Conservation (phyloP, 768 basidiomycete genomes). For the Kwoniella sp. region DNA sequence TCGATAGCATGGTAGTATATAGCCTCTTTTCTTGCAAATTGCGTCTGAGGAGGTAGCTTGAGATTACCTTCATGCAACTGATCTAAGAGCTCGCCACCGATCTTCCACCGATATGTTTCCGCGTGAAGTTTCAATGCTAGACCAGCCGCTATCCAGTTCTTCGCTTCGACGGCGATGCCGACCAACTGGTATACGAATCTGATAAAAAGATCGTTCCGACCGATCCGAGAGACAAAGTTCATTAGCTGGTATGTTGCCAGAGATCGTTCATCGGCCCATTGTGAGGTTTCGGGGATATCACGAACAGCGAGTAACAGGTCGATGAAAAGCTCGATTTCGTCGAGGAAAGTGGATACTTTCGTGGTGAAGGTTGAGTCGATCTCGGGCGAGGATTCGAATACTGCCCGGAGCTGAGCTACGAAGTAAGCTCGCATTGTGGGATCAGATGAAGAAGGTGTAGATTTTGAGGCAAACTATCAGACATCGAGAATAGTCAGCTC, state of each 20-base stretch:
- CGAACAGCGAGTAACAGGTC: slow-evolving; percentile 84
- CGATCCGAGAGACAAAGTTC: slow-evolving; percentile 90
- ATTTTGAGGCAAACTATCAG: slow-evolving; percentile 30
- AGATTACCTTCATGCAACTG: slow-evolving; percentile 59
- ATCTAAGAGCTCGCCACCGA: slow-evolving; percentile 34
- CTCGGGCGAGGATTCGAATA: slow-evolving; percentile 76
- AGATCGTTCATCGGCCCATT: slow-evolving; percentile 91
- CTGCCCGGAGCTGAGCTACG: slow-evolving; percentile 79
- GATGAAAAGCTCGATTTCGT: slow-evolving; percentile 88
- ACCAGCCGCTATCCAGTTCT: slow-evolving; percentile 63
- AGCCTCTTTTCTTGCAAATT: slow-evolving; percentile 92
- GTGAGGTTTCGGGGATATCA: slow-evolving; percentile 86
- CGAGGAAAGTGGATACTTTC: slow-evolving; percentile 77
- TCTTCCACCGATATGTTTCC: slow-evolving; percentile 86
- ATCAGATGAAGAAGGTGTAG: slow-evolving; percentile 57
- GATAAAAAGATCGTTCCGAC: slow-evolving; percentile 89
- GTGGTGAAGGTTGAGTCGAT: slow-evolving; percentile 78
- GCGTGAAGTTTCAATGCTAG: slow-evolving; percentile 90
- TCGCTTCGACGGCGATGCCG: slow-evolving; percentile 56
- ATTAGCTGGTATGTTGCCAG: slow-evolving; percentile 87
- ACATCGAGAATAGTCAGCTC: slow-evolving; percentile 20
- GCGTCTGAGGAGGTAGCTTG: slow-evolving; percentile 84
- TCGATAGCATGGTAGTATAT: slow-evolving; percentile 89
- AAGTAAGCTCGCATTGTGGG: slow-evolving; percentile 91
- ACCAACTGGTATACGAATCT: slow-evolving; percentile 95